These are phyloP conservation scores for Botrytis hyacinthi DNA, from an alignment of 2,329 filamentous ascomycete genomes.

Conservation along the genomic window DNA sequence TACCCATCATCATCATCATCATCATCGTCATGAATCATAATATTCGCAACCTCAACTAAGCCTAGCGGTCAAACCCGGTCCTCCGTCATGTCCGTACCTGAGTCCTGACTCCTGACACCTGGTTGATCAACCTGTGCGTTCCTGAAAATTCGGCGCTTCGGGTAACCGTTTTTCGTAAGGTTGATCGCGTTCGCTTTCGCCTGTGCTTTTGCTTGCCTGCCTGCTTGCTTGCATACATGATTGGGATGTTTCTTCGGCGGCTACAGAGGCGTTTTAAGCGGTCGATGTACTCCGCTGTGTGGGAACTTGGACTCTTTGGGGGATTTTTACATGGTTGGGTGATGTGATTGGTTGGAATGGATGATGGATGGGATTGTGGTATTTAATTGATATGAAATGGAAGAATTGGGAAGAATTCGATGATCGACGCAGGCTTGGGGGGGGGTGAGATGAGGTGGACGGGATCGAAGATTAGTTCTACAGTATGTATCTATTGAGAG, in stretches of 20 bases:
- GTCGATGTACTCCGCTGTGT: not conserved
- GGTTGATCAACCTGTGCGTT: not conserved
- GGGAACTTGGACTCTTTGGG: not conserved
- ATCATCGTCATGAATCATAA: not conserved
- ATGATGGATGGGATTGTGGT: not conserved
- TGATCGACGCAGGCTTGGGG: not conserved
- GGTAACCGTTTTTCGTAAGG: not conserved
- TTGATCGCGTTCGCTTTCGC: not conserved
- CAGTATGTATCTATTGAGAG: not conserved
- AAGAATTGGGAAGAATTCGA: not conserved
- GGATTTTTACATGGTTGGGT: not conserved
- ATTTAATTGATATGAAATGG: not conserved
- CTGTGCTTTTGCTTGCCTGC: too few relatives aligned
- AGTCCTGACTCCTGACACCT: not conserved
- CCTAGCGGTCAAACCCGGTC: not conserved
- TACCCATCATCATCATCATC: not conserved
- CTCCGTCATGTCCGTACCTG: not conserved
- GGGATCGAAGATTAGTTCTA: not conserved
- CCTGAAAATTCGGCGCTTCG: not conserved
- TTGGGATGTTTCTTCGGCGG: not conserved
- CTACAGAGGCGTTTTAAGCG: constrained; percentile 2
- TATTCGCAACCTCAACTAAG: not conserved
- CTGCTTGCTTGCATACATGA: not conserved
- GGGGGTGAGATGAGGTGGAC: not conserved
- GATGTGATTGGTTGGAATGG: not conserved